phyloP scores from a whole-genome alignment of 163 green algal genomes.

The Trebouxiophyceae sp. region DNA sequence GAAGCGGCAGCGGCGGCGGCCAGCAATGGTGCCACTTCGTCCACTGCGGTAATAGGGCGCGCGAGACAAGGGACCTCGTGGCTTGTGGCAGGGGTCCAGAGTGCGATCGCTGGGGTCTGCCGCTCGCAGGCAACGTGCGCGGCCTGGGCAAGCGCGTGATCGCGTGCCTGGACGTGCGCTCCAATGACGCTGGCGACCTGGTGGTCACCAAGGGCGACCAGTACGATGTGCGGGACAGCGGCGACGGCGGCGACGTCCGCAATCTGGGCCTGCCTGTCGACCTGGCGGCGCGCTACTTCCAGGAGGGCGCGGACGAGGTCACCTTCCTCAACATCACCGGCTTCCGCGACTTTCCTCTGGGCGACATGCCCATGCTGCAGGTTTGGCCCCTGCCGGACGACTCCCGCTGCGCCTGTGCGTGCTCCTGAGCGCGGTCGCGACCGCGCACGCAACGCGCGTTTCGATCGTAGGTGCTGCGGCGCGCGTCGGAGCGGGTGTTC shows the following conservation, averaged over 20 bases:
- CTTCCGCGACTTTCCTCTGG: slow-evolving; percentile 89
- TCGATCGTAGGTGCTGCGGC: slow-evolving; percentile 49
- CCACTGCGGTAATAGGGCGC: too few species aligned
- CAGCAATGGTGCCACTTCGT: slow-evolving; percentile 23
- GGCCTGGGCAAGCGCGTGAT: slow-evolving; percentile 89
- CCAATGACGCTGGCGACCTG: slow-evolving; percentile 91
- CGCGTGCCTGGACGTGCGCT: slow-evolving; percentile 93
- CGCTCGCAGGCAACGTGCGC: slow-evolving; percentile 5
- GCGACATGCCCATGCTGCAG: slow-evolving; percentile 95
- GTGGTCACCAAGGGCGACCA: slow-evolving; percentile 97
- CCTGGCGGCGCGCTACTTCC: slow-evolving; percentile 87
- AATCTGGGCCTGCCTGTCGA: slow-evolving; percentile 96
- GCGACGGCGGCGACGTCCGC: slow-evolving; percentile 60
- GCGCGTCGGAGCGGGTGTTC: slow-evolving; percentile 91
- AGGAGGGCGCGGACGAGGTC: slow-evolving; percentile 93
- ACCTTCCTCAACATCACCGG: slow-evolving; percentile 99
- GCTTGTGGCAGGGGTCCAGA: too few species aligned
- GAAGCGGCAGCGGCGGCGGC: neutral
- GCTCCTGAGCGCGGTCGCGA: too few species aligned
- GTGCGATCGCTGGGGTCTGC: too few species aligned
- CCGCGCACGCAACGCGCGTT: too few species aligned
- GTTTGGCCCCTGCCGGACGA: slow-evolving; percentile 21
- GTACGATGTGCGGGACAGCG: slow-evolving; percentile 91
- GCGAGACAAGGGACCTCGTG: too few species aligned
- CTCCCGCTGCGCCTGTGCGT: too few species aligned